Evolutionary conservation across 495 filamentous ascomycete genomes (phyloP), one percentile per base, ranked within the genome.

Genomic region (Penicillium daleae): DNA sequence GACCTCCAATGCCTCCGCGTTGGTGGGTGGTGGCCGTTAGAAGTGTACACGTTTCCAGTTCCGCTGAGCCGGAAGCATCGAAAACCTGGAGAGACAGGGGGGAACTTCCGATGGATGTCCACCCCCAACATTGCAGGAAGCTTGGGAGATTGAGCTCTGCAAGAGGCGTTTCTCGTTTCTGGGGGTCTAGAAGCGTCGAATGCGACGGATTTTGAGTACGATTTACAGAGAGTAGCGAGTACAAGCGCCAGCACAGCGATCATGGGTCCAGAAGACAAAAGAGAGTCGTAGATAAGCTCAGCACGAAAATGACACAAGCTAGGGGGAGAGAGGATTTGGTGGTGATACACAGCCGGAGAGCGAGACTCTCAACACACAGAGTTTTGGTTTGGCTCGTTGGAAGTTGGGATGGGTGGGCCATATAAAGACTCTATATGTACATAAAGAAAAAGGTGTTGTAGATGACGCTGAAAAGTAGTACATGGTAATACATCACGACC

Each of bases 401-500:
- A 71, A 71, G 61, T 66, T 66, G 69, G 68, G 70, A 69, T 73
- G 66, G 70, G 61, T 70, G 63, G 70, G 70, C 70, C 70, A 72
- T 70, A 59, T 78, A 76, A 56, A 56, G 70, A 75, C 73, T 79
- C 76, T 79, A 79, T 79, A 79, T 79, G 76, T 79, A 79, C 76
- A 78, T 62, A 73, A 73, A 72, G 66, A 37, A 68, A 74, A 69
- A 64, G 64, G 65, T 73, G 69, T 72, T 72, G 72, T 71, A 70
- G 72, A 71, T 68, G 70, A 71, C 69, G 72, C 72, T 72, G 70
- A 71, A 70, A 74, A 74, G 72, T 74, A 74, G 70, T 74, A 74
- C 72, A 74, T 74, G 72, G 71, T 73, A 74, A 73, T 73, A 73
- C 68, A 73, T 73, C 70, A 72, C 67, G 67, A 72, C 71, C 69